These are phyloP conservation scores for Oryza meridionalis DNA, from an alignment of 176 grass and related monocot species.

Conservation along the genomic window DNA sequence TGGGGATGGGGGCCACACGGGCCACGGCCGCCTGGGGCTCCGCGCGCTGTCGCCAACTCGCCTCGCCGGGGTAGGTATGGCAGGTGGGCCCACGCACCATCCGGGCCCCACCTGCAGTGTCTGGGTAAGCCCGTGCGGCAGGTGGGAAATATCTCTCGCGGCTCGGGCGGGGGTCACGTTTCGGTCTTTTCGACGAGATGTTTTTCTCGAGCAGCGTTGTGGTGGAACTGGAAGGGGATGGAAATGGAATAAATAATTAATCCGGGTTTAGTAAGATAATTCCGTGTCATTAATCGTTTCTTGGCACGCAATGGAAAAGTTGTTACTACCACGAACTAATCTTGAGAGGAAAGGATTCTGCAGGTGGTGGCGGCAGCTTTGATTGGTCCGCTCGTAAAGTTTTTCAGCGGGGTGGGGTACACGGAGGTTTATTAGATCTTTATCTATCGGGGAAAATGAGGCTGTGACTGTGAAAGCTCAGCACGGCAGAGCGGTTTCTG, in stretches of 20 bases:
- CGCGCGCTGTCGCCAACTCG: background rate
- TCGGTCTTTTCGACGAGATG: background rate
- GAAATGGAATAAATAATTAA: slow-evolving; percentile 3
- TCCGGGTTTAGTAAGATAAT: background rate
- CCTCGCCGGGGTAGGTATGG: background rate
- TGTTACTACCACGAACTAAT: background rate
- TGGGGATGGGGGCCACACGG: slow-evolving; percentile 1
- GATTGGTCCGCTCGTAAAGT: slow-evolving; percentile 20
- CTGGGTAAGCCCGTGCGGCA: rapidly evolving
- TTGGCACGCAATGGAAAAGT: slow-evolving; percentile 14
- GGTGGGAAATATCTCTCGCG: background rate
- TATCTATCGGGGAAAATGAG: background rate
- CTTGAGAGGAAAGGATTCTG: slow-evolving; percentile 3
- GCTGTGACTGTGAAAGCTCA: background rate
- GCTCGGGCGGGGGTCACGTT: background rate
- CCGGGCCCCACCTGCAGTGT: background rate
- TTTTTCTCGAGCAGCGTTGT: slow-evolving; percentile 31
- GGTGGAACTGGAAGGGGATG: background rate
- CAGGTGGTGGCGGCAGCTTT: background rate
- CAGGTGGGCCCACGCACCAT: background rate
- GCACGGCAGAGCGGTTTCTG: background rate
- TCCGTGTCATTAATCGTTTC: background rate
- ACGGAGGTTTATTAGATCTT: background rate
- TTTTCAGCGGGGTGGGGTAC: slow-evolving; percentile 1
- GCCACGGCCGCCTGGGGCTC: slow-evolving; percentile 16